Percentiles rank a stretch among this genome's conserved stretches.
Evolutionary conservation across 441 rosid species (phyloP).

Genomic region (Macaranga tanarius): DNA sequence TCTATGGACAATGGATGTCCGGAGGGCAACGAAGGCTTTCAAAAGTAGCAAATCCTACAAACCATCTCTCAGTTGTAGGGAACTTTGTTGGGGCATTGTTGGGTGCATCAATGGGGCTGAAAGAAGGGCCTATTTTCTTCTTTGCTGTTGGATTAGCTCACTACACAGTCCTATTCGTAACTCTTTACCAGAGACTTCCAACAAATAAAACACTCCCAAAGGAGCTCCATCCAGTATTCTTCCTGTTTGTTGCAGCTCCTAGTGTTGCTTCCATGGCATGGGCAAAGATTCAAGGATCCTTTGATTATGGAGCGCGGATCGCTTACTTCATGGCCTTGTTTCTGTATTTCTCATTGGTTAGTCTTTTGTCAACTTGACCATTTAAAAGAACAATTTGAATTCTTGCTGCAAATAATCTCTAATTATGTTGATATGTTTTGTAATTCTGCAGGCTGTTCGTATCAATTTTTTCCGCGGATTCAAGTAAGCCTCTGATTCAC

Average conservation of each 20-base stretch:
- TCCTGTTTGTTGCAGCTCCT: conserved; percentile 87
- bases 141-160: conserved; percentile 85
- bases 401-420: not conserved
- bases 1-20: conserved; percentile 96
- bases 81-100: conserved; percentile 86
- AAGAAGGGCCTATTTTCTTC: conserved; percentile 89
- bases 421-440: not conserved
- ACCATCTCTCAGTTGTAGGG: conserved; percentile 78
- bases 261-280: conserved; percentile 90
- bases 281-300: conserved; percentile 70
- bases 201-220: conserved; percentile 82
- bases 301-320: conserved; percentile 61
- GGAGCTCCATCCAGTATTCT: conserved; percentile 94
- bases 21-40: conserved; percentile 88
- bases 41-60: conserved; percentile 86
- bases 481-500: conserved; percentile 39
- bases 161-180: conserved; percentile 78
- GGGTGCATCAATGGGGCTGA: conserved; percentile 84
- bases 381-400: not conserved
- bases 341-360: conserved; percentile 75
- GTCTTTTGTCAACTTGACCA: conserved; percentile 3
- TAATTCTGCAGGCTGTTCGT: conserved; percentile 64
- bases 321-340: conserved; percentile 88
- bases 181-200: conserved; percentile 91
- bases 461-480: conserved; percentile 79